Evolutionary conservation across 495 filamentous ascomycete species (phyloP), one percentile per base, ranked within the genome.

Genomic region (Xanthoparmelia taractica): DNA sequence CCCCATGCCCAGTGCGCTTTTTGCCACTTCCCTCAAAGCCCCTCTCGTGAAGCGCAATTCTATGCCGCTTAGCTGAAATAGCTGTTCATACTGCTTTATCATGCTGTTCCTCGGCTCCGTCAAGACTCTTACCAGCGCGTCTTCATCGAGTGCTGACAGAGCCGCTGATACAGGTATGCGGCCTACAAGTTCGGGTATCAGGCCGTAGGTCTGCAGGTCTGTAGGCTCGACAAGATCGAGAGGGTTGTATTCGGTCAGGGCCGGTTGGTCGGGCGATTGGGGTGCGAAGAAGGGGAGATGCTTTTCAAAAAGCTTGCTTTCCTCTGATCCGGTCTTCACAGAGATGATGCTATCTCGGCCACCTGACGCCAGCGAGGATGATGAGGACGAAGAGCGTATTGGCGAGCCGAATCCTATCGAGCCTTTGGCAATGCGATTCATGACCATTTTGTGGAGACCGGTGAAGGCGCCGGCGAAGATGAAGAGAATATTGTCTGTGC

Each of bases 381-480:
- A 62, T 41, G 34, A 56, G 56, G 63, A 63, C 67, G 68, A 72
- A 45, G 75, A 70, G 17, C 90, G 85, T 12, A 97, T 84, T 8
- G 86, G 82, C 8, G 92, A 90, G 37, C 92, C 92, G 67, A 98
- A 98, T 3, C 94, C 94, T 43, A 98, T 94, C 8, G 88, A 89
- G 10, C 91, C 91, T 65, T 89, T 89, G 20, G 90, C 85, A 61
- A 97, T 86, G 33, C 94, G 85, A 56, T 94, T 86, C 63, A 93
- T 82, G 55, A 97, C 85, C 33, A 88, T 80, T 70, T 96, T 97
- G 68, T 96, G 87, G 15, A 98, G 82, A 12, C 94, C 94, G 33
- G 93, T 89, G 69, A 98, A 98, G 13, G 94, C 94, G 20, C 94
- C 94, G 18, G 92, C 92, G 73, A 91, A 96, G 55, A 98, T 88